These are phyloP conservation scores for Aspergillus sp. DNA, from an alignment of 2,329 filamentous ascomycete genomes.

Conservation along the genomic window DNA sequence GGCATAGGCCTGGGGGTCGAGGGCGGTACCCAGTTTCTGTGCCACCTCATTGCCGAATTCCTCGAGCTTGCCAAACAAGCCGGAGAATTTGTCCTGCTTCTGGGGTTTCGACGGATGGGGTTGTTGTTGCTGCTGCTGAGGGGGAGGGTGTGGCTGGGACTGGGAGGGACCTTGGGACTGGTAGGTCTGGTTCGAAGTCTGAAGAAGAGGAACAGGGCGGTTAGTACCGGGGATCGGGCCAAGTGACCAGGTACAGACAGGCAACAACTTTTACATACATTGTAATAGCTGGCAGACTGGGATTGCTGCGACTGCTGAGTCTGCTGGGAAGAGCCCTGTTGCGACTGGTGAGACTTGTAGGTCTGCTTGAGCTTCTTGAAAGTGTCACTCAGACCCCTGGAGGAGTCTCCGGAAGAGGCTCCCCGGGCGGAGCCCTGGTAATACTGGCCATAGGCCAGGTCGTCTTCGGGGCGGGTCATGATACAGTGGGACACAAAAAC, in stretches of 20 bases:
- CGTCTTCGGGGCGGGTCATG: conserved; percentile 51
- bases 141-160: conserved; percentile 28
- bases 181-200: not conserved
- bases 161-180: conserved; percentile 17
- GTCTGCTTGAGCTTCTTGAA: conserved; percentile 50
- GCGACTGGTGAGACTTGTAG: conserved; percentile 34
- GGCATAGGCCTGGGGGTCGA: conserved; percentile 52
- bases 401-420: conserved; percentile 36
- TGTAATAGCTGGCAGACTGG: not conserved
- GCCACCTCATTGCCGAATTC: conserved; percentile 55
- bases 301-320: not conserved
- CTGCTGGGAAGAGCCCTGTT: conserved; percentile 13
- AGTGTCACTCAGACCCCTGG: conserved; percentile 56
- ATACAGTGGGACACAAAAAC: not conserved
- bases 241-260: not conserved
- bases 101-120: conserved; percentile 24
- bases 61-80: conserved; percentile 59
- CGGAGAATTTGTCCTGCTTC: conserved; percentile 43
- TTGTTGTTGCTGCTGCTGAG: conserved; percentile 27
- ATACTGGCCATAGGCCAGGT: conserved; percentile 59
- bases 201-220: not conserved
- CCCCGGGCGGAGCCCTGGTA: conserved; percentile 35
- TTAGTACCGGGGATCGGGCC: not conserved
- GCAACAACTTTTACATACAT: not conserved
- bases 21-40: conserved; percentile 49